phyloP scores from a whole-genome alignment of 2,329 filamentous ascomycete species.

The Colletotrichum salicis region DNA sequence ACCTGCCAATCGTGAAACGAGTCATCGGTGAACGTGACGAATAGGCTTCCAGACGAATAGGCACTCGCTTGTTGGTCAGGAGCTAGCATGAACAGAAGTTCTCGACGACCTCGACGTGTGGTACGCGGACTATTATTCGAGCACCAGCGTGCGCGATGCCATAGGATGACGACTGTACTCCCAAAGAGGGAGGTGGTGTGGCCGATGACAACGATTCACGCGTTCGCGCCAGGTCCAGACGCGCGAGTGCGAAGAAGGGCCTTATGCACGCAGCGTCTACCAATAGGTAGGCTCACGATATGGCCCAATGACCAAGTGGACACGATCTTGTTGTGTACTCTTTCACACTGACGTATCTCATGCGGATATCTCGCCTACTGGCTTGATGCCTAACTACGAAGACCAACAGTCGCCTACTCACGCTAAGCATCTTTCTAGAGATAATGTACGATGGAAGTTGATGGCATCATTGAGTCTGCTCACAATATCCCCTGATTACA shows the following conservation, averaged over 20 bases:
- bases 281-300: conserved; percentile 3
- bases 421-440: background rate
- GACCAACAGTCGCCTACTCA: background rate
- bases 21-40: conserved; percentile 16
- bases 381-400: background rate
- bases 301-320: conserved; percentile 12
- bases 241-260: conserved; percentile 19
- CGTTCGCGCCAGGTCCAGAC: background rate
- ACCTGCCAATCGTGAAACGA: background rate
- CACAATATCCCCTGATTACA: background rate
- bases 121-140: conserved; percentile 9
- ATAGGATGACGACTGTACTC: background rate
- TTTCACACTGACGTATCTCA: background rate
- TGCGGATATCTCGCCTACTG: conserved; percentile 1
- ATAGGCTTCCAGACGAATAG: background rate
- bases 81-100: background rate
- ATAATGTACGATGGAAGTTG: background rate
- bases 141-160: background rate
- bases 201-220: conserved; percentile 3
- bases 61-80: background rate
- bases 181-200: conserved; percentile 3
- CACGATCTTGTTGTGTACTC: conserved; percentile 11
- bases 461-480: background rate
- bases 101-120: background rate
- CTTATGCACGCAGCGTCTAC: background rate